phyloP scores from a whole-genome alignment of 192 early-diverging fungal species.

The Rhizophagus sp. region DNA sequence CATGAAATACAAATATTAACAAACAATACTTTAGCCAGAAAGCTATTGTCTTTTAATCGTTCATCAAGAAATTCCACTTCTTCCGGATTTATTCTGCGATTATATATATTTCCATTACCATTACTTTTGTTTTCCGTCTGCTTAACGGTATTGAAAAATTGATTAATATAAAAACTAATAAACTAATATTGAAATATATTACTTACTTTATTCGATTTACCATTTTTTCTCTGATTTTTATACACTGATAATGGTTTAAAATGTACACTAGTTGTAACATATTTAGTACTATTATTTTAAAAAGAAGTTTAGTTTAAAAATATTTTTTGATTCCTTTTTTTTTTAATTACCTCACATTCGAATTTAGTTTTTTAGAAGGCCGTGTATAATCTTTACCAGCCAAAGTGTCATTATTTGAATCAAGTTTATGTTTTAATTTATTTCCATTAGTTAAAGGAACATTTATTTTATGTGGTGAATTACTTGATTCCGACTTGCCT shows the following conservation, averaged over 20 bases:
- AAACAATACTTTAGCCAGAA: conserved; percentile 25
- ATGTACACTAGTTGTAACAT: neutral
- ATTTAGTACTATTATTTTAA: neutral
- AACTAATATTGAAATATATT: neutral
- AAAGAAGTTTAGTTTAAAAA: neutral
- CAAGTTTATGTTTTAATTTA: neutral
- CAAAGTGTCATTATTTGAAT: neutral
- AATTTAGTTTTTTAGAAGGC: neutral
- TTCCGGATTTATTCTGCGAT: conserved; percentile 4
- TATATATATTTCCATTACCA: neutral
- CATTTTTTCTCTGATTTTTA: neutral
- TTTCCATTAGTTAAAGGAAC: neutral
- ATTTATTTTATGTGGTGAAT: neutral
- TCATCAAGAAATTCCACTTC: conserved; percentile 22
- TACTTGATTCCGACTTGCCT: neutral
- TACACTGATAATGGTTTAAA: neutral
- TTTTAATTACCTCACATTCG: neutral
- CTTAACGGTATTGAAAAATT: neutral
- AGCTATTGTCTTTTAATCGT: conserved; percentile 26
- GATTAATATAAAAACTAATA: neutral
- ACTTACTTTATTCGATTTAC: neutral
- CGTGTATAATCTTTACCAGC: neutral
- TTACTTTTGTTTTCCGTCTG: neutral
- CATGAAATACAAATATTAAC: neutral
- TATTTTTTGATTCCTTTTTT: neutral